phyloP scores from a whole-genome alignment of 768 basidiomycete species.

The Arthromyces matolae region DNA sequence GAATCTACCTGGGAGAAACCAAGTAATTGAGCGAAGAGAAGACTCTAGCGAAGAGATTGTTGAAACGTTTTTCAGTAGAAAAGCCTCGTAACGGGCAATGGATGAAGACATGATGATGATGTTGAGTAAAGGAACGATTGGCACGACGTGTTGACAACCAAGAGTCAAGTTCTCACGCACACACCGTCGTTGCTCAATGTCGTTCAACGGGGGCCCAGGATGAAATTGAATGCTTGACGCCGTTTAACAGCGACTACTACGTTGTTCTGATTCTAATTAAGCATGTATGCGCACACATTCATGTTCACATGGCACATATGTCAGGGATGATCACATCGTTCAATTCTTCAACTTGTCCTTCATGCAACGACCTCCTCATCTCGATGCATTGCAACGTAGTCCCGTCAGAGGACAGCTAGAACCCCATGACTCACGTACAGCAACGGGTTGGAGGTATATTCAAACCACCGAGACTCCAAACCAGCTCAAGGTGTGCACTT shows the following conservation, averaged over 20 bases:
- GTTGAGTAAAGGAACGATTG: conserved; percentile 18
- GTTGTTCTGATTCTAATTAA: too few species aligned
- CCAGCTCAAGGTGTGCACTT: conserved; percentile 59
- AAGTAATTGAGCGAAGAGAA: conserved; percentile 83
- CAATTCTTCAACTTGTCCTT: conserved; percentile 12
- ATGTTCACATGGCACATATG: conserved; percentile 11
- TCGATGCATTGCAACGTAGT: conserved; percentile 58
- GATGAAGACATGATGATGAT: conserved; percentile 68
- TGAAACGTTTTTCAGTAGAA: conserved; percentile 80
- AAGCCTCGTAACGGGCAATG: conserved; percentile 73
- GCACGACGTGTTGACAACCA: background rate
- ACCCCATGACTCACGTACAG: conserved; percentile 52
- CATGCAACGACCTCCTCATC: conserved; percentile 22
- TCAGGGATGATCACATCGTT: conserved; percentile 12
- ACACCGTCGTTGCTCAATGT: background rate
- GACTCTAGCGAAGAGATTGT: conserved; percentile 88
- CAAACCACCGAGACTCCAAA: conserved; percentile 76
- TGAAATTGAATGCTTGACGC: background rate
- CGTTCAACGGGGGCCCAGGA: background rate
- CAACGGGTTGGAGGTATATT: conserved; percentile 64
- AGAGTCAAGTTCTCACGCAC: conserved; percentile 9
- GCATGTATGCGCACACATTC: too few species aligned
- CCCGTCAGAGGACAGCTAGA: conserved; percentile 76
- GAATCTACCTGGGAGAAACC: conserved; percentile 95
- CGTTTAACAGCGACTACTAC: too few species aligned